Base-by-base conservation (phyloP, 129 eudicot species). In the Arctium minus region DNA sequence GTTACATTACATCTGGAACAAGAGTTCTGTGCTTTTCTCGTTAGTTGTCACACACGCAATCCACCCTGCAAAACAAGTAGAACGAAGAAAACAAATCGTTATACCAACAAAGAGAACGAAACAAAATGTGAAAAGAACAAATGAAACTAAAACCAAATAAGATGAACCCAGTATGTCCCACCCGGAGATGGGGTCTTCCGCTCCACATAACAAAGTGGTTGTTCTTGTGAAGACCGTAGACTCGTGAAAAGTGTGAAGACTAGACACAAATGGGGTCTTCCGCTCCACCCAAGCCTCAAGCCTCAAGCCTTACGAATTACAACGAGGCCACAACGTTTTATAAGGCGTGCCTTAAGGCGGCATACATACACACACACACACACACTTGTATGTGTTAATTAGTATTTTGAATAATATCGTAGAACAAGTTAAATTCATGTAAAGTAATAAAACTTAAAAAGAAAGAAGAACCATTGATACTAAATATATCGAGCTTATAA, bases 31-130 rank as follows among this genome's bases (percentile, higher is more conserved):
- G 76, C 29, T 10, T 62, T 29, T 76, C 39, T 30, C n/a, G 40
- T 15, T 22, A 53, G 56, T 56, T 32, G 15, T 35, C 46, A 60
- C 77, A 69, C 76, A 22, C 80, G 7, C 68, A 39, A 70, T 33
- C n/a, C 39, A 44, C 64, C 46, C 85, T 75, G 35, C 75, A 73
- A 80, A 40, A 3, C 4, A 76, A 77, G 70, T 53, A 33, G 73
- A 86, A n/a, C 17, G 4, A 38, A 48, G 48, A 82, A 74, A 22
- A 40, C 46, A 64, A 50, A 60, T 60, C 29, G 7, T 60, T 60
- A 17, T 8, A 44, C 12, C 50, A 10, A 44, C 12, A 44, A 44
- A 44, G 27, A 44, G 9, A 44, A 60, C 8, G 18, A 60, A 60
- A 60, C 68, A 17, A 60, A n/a, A 60, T 56, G 29, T 3, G 12